Evolutionary conservation across 2,329 filamentous ascomycete genomes (phyloP).

Genomic region (Cryphonectria parasitica): DNA sequence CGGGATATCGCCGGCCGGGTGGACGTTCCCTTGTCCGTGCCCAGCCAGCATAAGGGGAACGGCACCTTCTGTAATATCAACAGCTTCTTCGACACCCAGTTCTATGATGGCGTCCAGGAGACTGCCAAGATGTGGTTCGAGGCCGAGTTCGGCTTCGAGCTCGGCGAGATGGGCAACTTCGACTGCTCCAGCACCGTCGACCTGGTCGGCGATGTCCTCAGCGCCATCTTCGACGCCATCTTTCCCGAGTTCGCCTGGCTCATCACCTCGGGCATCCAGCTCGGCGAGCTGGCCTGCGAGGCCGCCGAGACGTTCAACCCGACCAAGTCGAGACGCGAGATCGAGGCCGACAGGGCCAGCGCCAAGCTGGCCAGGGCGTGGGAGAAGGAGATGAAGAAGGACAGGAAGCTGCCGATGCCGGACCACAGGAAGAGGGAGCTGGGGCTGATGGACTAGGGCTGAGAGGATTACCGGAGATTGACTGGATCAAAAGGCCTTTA

Average conservation of each 20-base stretch:
- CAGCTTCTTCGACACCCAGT: conserved; percentile 4
- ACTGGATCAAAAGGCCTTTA: too few species aligned
- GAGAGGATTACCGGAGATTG: too few species aligned
- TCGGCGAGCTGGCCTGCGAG: not conserved
- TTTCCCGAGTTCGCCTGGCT: not conserved
- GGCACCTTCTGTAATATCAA: conserved; percentile 7
- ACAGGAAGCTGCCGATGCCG: not conserved
- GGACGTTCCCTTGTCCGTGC: not conserved
- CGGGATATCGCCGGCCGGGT: not conserved
- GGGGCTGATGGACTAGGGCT: not conserved
- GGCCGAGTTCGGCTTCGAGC: conserved; percentile 4
- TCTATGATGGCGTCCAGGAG: not conserved
- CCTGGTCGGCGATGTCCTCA: not conserved
- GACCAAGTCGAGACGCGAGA: not conserved
- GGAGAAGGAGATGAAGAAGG: not conserved
- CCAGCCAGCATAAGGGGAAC: not conserved
- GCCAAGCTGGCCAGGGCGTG: not conserved
- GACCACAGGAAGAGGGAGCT: conserved; percentile 1
- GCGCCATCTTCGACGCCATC: not conserved
- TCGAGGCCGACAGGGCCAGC: not conserved
- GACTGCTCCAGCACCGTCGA: not conserved
- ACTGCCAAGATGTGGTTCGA: not conserved
- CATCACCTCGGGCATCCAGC: not conserved
- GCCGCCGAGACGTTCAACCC: not conserved
- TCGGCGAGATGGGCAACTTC: not conserved